These are phyloP conservation scores for Fusarium sp. DNA, from an alignment of 2,329 filamentous ascomycete genomes.

Conservation along the genomic window DNA sequence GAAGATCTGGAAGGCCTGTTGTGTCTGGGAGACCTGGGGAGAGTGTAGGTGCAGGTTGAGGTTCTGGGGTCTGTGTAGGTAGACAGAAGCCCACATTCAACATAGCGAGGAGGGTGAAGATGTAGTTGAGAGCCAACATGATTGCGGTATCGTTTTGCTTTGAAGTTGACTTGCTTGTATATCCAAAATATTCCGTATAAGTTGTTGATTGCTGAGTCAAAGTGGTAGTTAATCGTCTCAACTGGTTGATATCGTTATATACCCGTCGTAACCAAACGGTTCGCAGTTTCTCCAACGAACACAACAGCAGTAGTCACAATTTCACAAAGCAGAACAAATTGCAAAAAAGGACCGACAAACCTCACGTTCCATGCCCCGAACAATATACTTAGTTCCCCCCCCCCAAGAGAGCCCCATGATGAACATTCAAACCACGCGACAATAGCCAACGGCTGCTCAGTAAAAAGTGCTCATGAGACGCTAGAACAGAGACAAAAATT, in stretches of 20 bases:
- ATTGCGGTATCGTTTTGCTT: not conserved
- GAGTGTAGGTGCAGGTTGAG: constrained; percentile 12
- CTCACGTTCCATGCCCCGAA: not conserved
- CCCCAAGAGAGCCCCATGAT: not conserved
- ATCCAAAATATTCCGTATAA: not conserved
- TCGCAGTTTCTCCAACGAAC: constrained; percentile 7
- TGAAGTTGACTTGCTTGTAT: not conserved
- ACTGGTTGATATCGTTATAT: constrained; percentile 15
- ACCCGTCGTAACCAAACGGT: not conserved
- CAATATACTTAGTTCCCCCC: constrained; percentile 14
- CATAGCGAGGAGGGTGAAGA: constrained; percentile 5
- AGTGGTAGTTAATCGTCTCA: not conserved
- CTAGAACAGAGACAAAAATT: not conserved
- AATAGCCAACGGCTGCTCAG: constrained; percentile 15
- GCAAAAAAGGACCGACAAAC: not conserved
- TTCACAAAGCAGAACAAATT: not conserved
- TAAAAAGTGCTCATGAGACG: constrained; percentile 24
- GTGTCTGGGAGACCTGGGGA: constrained; percentile 4
- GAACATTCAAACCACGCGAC: constrained; percentile 17
- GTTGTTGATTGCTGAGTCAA: not conserved
- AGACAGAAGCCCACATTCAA: constrained; percentile 16
- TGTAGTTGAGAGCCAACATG: constrained; percentile 4
- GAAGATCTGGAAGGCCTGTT: not conserved
- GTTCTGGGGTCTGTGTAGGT: constrained; percentile 19
- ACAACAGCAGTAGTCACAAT: constrained; percentile 16